Percentiles rank a stretch among this genome's conserved stretches.
phyloP scores from a whole-genome alignment of 2,329 filamentous ascomycete species.

The Fragosphaeria purpurea region DNA sequence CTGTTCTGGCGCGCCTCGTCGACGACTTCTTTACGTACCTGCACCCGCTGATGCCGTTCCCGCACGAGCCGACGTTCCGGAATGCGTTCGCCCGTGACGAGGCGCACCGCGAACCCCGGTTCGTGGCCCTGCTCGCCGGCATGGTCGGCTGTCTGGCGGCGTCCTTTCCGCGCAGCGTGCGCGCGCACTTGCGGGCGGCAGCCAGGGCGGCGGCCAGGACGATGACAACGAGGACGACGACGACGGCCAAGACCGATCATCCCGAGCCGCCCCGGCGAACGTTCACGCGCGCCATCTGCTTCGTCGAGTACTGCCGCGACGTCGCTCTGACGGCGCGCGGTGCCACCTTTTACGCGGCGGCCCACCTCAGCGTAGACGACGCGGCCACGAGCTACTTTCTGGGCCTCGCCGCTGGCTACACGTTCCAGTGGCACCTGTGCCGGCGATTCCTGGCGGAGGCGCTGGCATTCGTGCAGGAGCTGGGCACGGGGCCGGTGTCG shows the following conservation, averaged over 20 bases:
- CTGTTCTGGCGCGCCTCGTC: slow-evolving; percentile 57
- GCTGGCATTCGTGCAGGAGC: slow-evolving; percentile 56
- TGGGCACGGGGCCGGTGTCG: slow-evolving; percentile 22
- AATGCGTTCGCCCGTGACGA: slow-evolving; percentile 56
- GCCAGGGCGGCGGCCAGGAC: neutral
- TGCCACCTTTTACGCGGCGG: slow-evolving; percentile 36
- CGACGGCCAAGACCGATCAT: slow-evolving; percentile 16
- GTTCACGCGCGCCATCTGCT: slow-evolving; percentile 58
- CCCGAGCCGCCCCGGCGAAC: slow-evolving; percentile 26
- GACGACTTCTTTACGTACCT: slow-evolving; percentile 81
- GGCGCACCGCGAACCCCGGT: slow-evolving; percentile 55
- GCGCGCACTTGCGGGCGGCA: slow-evolving; percentile 55
- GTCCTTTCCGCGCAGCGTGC: slow-evolving; percentile 63
- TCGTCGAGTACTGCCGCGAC: slow-evolving; percentile 61
- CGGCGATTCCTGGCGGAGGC: slow-evolving; percentile 65
- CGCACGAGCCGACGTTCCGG: slow-evolving; percentile 68
- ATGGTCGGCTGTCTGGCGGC: slow-evolving; percentile 68
- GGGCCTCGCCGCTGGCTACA: slow-evolving; percentile 56
- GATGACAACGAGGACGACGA: slow-evolving; percentile 26
- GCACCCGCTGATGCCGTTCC: slow-evolving; percentile 66
- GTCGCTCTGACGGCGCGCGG: slow-evolving; percentile 60
- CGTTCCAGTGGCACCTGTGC: slow-evolving; percentile 55
- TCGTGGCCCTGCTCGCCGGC: slow-evolving; percentile 60
- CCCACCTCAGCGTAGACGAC: slow-evolving; percentile 39
- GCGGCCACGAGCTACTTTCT: slow-evolving; percentile 69